These are phyloP conservation scores for Claviceps sp. DNA, from an alignment of 2,329 filamentous ascomycete genomes.

Conservation along the genomic window DNA sequence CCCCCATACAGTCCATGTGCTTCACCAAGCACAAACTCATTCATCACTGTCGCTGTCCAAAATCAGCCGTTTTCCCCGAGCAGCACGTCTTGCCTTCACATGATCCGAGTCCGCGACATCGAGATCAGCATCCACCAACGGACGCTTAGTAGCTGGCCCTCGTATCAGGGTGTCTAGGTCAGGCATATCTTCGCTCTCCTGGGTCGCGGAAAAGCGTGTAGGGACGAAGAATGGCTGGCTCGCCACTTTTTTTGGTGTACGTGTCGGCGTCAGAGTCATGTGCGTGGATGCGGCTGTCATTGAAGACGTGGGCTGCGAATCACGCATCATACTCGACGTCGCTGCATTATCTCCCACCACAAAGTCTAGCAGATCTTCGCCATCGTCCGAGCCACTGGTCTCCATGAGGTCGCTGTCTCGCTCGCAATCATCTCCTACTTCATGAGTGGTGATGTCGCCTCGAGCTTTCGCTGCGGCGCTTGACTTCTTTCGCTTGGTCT, in stretches of 20 bases:
- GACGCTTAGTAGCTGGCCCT: conserved; percentile 1
- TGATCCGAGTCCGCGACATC: conserved; percentile 7
- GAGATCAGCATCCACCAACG: neutral
- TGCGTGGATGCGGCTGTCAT: conserved; percentile 9
- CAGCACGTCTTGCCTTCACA: conserved; percentile 8
- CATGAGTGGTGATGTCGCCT: conserved; percentile 29
- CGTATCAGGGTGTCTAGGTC: conserved; percentile 19
- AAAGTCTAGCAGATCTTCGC: conserved; percentile 41
- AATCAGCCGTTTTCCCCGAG: conserved; percentile 16
- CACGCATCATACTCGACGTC: conserved; percentile 23
- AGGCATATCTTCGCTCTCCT: conserved; percentile 27
- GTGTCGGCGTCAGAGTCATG: conserved; percentile 3
- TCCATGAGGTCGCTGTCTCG: conserved; percentile 33
- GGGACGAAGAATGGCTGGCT: conserved; percentile 25
- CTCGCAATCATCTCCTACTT: conserved; percentile 38
- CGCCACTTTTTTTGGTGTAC: neutral
- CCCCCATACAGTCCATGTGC: neutral
- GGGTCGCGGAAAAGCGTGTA: conserved; percentile 24
- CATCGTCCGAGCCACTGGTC: conserved; percentile 33
- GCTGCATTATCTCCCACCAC: conserved; percentile 37
- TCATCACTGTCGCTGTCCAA: conserved; percentile 19
- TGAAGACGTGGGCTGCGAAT: conserved; percentile 18
- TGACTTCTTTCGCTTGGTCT: conserved; percentile 11
- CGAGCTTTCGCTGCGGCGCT: conserved; percentile 8
- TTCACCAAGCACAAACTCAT: conserved; percentile 1